Evolutionary conservation across 306 rosid genomes (phyloP), one percentile per base, ranked within the genome.

Genomic region (Corylus avellana): DNA sequence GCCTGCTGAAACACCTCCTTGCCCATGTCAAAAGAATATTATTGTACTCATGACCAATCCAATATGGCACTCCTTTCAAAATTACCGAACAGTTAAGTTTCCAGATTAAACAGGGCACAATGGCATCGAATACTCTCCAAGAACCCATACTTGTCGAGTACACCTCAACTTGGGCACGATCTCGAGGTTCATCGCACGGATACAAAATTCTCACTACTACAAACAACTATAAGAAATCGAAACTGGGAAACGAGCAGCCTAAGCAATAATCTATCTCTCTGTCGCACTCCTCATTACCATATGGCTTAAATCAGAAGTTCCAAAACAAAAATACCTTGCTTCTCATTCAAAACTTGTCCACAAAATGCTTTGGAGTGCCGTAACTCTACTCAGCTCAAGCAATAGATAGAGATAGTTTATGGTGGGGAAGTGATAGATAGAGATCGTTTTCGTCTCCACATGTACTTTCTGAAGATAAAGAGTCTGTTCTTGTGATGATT

Each of bases 381-480:
- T 32, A 32, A 32, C 35, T 32, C 35, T 32, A 32, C 35, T 32
- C 35, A 32, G 35, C 35, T 32, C 35, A 77, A 66, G 20, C 53
- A 20, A 53, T 51, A 7, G 74, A 50, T 50, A 66, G 74, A 55
- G 75, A 77, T 42, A 54, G 75, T 42, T 77, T 68, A 22, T 22
- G 25, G 25, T 22, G 25, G 25, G 25, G 25, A 22, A 22, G 25
- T 22, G 25, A 53, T 51, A 7, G 74, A 50, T 50, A 66, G 74
- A 55, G 75, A 77, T 54, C 66, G 75, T 42, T 77, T 68, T 56
- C 67, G 57, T 69, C 61, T 56, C 70, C 63, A 69, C 70, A 77
- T 32, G 35, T 32, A 32, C 80, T 16, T 13, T 70, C 56, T 22
- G 46, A 54, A 51, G 68, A 77, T 29, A 69, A 32, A 32, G 75